A percentile compares a stretch with the other conserved stretches of the same genome.
phyloP scores from a whole-genome alignment of 805 yeast genomes.

The Yarrowia bubula region DNA sequence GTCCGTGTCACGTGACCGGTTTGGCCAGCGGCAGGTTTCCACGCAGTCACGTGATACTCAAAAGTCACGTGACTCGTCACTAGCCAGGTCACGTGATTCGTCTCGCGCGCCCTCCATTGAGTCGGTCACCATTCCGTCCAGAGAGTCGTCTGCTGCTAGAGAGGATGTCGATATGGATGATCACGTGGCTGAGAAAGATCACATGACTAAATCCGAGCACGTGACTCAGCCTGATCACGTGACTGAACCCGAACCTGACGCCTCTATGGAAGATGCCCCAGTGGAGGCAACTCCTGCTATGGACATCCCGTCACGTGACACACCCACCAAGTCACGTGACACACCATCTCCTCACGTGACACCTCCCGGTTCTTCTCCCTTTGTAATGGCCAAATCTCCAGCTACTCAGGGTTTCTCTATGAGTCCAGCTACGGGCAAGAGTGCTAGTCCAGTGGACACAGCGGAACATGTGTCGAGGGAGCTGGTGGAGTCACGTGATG shows the following conservation, averaged over 20 bases:
- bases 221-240: neutral
- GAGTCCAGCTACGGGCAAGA: neutral
- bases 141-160: neutral
- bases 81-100: neutral
- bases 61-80: neutral
- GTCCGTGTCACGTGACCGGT: neutral
- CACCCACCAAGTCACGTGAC: neutral
- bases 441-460: neutral
- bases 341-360: neutral
- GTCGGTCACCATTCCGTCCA: neutral
- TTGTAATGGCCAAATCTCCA: neutral
- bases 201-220: no score
- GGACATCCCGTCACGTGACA: neutral
- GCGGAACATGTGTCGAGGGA: neutral
- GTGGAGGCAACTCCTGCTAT: neutral
- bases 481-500: neutral
- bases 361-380: neutral
- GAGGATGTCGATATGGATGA: conserved; percentile 1
- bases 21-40: neutral
- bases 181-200: neutral
- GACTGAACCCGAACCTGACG: neutral
- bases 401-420: neutral
- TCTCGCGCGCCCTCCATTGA: neutral
- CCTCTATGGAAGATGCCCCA: neutral
- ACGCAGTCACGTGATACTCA: neutral